Conservation (phyloP, 73 alveolate species). For the Paramecium pentaurelia region DNA sequence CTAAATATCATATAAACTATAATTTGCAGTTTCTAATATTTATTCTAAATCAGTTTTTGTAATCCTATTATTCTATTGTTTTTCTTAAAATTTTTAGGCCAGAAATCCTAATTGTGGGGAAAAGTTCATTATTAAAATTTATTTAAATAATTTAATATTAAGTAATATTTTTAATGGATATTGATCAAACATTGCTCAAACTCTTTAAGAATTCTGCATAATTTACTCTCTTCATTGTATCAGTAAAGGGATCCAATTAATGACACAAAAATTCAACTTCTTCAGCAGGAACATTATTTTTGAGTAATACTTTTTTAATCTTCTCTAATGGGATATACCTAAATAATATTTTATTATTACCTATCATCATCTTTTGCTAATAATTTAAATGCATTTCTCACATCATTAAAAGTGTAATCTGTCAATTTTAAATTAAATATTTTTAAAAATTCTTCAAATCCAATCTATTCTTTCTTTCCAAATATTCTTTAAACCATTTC, state of each 20-base stretch:
- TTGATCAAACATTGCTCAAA: slow-evolving; percentile 49
- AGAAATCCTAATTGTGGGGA: slow-evolving; percentile 1
- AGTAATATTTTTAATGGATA: background rate
- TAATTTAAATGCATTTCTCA: slow-evolving; percentile 61
- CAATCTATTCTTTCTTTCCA: slow-evolving; percentile 55
- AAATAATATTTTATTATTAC: background rate
- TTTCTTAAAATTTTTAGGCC: background rate
- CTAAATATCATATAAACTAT: background rate
- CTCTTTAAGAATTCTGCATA: slow-evolving; percentile 48
- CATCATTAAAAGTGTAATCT: slow-evolving; percentile 61
- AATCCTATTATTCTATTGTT: background rate
- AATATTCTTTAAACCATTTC: slow-evolving; percentile 60
- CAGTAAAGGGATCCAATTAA: slow-evolving; percentile 62
- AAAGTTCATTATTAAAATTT: background rate
- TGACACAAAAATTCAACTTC: slow-evolving; percentile 60
- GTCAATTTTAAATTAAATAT: slow-evolving; percentile 57
- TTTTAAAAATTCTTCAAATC: slow-evolving; percentile 61
- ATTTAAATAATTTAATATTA: background rate
- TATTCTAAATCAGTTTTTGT: background rate
- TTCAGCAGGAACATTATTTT: slow-evolving; percentile 48
- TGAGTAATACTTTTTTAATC: slow-evolving; percentile 47
- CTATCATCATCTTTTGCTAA: slow-evolving; percentile 63
- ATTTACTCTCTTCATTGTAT: slow-evolving; percentile 58
- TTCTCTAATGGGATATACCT: slow-evolving; percentile 56
- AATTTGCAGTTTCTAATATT: background rate